These are phyloP conservation scores for Marchantia polymorpha DNA, from an alignment of 225 moss, liverwort and hornwort species.

Conservation along the genomic window DNA sequence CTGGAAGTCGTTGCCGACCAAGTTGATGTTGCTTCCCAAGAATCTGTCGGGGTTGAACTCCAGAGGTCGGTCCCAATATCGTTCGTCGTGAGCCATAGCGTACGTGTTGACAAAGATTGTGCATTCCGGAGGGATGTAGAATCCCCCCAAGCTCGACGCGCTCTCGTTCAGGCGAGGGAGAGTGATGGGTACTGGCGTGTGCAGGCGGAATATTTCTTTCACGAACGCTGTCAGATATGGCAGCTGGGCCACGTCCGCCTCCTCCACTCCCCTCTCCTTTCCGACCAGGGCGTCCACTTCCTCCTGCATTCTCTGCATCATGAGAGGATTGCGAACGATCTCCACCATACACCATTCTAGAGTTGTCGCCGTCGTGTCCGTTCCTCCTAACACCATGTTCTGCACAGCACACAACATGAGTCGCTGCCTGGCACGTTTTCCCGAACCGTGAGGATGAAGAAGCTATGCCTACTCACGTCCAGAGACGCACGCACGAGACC, in stretches of 20 bases:
- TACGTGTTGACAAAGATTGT: slow-evolving; percentile 43
- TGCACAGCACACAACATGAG: slow-evolving; percentile 1
- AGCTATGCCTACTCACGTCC: too few species aligned
- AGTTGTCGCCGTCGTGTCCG: slow-evolving; percentile 44
- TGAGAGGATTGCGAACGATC: slow-evolving; percentile 34
- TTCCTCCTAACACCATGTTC: slow-evolving; percentile 48
- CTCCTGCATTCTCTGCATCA: slow-evolving; percentile 30
- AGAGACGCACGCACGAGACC: neutral
- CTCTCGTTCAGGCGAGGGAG: slow-evolving; percentile 40
- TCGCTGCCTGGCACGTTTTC: neutral
- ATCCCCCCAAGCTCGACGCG: slow-evolving; percentile 37
- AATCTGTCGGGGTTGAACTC: slow-evolving; percentile 51
- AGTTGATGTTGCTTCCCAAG: slow-evolving; percentile 18
- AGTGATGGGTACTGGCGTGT: slow-evolving; percentile 40
- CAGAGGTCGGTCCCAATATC: slow-evolving; percentile 37
- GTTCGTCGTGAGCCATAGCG: slow-evolving; percentile 44
- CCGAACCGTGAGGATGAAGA: neutral
- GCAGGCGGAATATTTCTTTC: slow-evolving; percentile 44
- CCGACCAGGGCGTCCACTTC: slow-evolving; percentile 42
- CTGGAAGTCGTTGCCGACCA: slow-evolving; percentile 40
- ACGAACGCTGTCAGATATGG: slow-evolving; percentile 38
- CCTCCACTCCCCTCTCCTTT: slow-evolving; percentile 36
- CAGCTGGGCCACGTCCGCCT: slow-evolving; percentile 37
- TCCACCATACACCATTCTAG: slow-evolving; percentile 50
- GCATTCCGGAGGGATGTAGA: slow-evolving; percentile 36